Base-by-base conservation (phyloP, 352 stramenopile genomes). In the Globisporangium spiculum region DNA sequence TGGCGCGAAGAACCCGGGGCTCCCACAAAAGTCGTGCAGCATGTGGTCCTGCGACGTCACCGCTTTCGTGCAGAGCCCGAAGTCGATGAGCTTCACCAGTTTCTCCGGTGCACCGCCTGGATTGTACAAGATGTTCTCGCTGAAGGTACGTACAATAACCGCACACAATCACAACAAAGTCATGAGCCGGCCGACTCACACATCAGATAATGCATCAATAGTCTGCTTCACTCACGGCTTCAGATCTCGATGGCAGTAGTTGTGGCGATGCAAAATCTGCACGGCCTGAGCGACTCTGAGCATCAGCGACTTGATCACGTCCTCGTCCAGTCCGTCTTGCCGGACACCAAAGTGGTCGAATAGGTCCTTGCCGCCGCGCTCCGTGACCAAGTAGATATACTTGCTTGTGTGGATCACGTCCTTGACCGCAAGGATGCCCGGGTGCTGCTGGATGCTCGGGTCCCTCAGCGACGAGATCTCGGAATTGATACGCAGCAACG, bases 381-480 rank as follows among this genome's bases (percentile, higher is more conserved):
- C 89, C 1, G 84, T 94, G 34, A 97, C 75, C 36, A 97, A 46
- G 57, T 96, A 97, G 7, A 97, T 81, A 60, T 87, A 80, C 27
- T 88, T 80, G 16, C 53, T 63, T 8, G 87, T 94, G 71, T 97
- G 84, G 62, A 96, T 86, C 9, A 96, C 87, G 32, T 96, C 87
- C 18, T 79, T 55, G 38, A 95, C 46, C 12, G 74, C 67, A 7
- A 96, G 64, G 50, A 97, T 85, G 12, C 88, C 85, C 8, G 74
- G 63, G 58, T 97, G 89, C 9, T 69, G 67, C 7, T 68, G 67
- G 44, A 94, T 71, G 3, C 56, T 57, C 18, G 77, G 74, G 65
- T 91, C 88, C n/a, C 73, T 75, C 8, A 97, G 67, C 24, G 90
- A 83, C n/a, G 77, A 58, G 55, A 96, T 89, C 75, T 97, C 91